Base-by-base conservation (phyloP, 805 yeast genomes). In the Kuraishia piskuri region DNA sequence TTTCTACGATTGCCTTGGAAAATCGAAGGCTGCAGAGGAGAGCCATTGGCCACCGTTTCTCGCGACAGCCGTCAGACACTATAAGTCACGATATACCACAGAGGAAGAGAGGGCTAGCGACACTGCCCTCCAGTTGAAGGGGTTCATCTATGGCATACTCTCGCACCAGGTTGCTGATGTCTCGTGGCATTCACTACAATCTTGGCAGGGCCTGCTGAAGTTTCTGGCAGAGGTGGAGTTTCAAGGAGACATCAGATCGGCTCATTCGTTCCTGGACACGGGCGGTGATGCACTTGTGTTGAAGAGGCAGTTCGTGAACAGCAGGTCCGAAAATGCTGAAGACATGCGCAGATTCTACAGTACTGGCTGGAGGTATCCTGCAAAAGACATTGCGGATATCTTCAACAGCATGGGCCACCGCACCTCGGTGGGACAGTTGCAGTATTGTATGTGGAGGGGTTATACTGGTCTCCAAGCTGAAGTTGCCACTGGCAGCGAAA, bases 21-120 rank as follows among this genome's bases (percentile, higher is more conserved):
- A 66, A 23, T 70, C 78, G 2, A 9, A 20, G 25, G 51, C 54
- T 14, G 85, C 87, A 2, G 90, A 85, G 63, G 76, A 69, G 25
- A 71, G 83, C 0, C 90, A 84, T 61, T 84, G 90, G 90, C 88
- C 89, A 0, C 83, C 84, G 1, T 84, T 83, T 59, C 58, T 84
- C 14, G 63, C 68, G 3, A 63, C 65, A 2, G 80, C 83, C 0
- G 76, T 79, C 4, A 57, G 68, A 5, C 66, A 75, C 49, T 79
- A 79, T 64, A 63, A 66, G 25, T 66, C 69, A 24, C 62, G 62
- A 51, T 67, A 69, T 37, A 55, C 55, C 7, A 10, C 48, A 22
- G 50, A 53, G 12, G 37, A 48, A 19, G 24, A 47, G 1, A 5
- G 17, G 40, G 50, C 55, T 36, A 46, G 59, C 9, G 54, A 51